A percentile compares a stretch with the other conserved stretches of the same genome.
phyloP scores from a whole-genome alignment of 805 yeast genomes.

The Cyberlindnera petersonii region DNA sequence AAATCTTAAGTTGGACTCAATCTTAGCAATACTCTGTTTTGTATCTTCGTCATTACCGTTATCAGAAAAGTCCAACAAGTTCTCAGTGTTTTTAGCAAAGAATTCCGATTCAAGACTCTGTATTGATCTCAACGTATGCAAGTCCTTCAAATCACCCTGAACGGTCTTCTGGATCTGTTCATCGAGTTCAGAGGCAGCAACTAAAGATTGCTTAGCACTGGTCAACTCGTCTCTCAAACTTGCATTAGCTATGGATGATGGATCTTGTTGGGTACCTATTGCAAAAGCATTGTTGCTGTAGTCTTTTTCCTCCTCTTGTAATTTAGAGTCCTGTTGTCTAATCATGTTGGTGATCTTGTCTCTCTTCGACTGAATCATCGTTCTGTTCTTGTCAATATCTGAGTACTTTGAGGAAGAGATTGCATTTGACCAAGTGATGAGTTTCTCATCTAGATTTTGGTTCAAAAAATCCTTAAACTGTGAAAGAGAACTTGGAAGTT shows the following conservation, averaged over 20 bases:
- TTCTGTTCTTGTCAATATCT: conserved; percentile 31
- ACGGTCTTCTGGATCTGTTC: conserved; percentile 46
- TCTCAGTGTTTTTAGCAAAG: conserved; percentile 30
- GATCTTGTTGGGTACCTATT: conserved; percentile 35
- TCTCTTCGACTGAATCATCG: conserved; percentile 30
- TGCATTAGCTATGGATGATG: conserved; percentile 33
- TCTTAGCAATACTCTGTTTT: conserved; percentile 37
- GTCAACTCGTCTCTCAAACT: conserved; percentile 53
- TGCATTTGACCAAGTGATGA: conserved; percentile 27
- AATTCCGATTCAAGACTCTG: conserved; percentile 27
- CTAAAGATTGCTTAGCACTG: conserved; percentile 52
- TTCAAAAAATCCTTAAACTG: conserved; percentile 40
- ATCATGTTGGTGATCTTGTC: conserved; percentile 36
- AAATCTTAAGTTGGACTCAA: conserved; percentile 58
- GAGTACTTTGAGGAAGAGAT: conserved; percentile 27
- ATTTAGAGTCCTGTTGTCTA: conserved; percentile 32
- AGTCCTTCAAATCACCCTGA: conserved; percentile 38
- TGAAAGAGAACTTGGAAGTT: conserved; percentile 63
- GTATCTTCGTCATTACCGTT: conserved; percentile 29
- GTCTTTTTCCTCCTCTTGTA: conserved; percentile 35
- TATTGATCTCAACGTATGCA: conserved; percentile 44
- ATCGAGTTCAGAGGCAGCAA: conserved; percentile 62
- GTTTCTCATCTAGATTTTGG: conserved; percentile 30
- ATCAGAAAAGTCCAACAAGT: conserved; percentile 70
- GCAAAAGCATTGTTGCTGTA: conserved; percentile 31